A percentile compares a stretch with the other conserved stretches of the same genome.
Conservation (phyloP, 208 protist genomes). For the Wallacemonas sp. region DNA sequence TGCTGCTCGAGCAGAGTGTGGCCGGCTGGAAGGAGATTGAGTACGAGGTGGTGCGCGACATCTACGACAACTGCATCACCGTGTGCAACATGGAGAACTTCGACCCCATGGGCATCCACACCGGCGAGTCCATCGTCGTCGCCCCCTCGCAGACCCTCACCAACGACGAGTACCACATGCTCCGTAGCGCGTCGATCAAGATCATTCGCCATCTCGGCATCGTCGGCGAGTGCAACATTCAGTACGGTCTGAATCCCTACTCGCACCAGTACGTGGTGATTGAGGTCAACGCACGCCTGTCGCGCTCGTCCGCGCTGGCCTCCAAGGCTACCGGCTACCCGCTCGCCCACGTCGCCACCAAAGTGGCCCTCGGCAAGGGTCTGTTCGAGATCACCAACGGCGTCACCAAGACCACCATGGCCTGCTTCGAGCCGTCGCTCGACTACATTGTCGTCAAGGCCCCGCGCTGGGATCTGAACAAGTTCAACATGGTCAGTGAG, state of each 20-base stretch:
- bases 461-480: conserved; percentile 96
- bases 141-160: conserved; percentile 97
- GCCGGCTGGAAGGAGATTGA: conserved; percentile 99
- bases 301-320: conserved; percentile 96
- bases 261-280: conserved; percentile 98
- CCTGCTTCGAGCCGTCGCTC: conserved; percentile 98
- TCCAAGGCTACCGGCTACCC: conserved; percentile 99
- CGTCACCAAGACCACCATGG: conserved; percentile 94
- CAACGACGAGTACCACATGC: conserved; percentile 98
- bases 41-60: conserved; percentile 98
- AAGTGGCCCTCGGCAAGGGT: conserved; percentile 96
- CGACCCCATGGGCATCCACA: conserved; percentile 98
- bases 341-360: conserved; percentile 97
- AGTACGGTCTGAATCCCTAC: conserved; percentile 97
- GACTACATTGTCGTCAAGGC: conserved; percentile 98
- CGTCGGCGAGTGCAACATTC: conserved; percentile 99
- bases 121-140: conserved; percentile 99
- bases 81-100: conserved; percentile 99
- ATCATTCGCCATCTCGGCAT: conserved; percentile 97
- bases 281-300: conserved; percentile 98
- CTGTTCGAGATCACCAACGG: conserved; percentile 93
- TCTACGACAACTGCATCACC: conserved; percentile 99
- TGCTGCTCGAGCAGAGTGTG: conserved; percentile 97
- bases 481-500: conserved; percentile 95
- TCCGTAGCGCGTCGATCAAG: conserved; percentile 94